Base-by-base conservation (phyloP, 192 early-diverging fungal species). In the Entomortierella lignicola region DNA sequence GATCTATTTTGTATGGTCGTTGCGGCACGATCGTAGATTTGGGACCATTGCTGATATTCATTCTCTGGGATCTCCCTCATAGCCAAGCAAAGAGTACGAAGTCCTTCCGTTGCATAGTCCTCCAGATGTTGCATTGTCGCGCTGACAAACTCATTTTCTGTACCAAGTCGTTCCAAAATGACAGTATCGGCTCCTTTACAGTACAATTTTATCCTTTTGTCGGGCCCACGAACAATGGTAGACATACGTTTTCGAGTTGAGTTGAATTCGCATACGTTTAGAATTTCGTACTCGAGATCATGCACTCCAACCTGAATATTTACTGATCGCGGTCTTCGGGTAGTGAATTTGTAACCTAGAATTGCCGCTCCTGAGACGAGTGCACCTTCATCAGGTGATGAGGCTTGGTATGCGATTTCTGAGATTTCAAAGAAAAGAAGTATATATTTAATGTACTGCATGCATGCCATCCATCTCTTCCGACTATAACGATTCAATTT, bases 181-280 rank as follows among this genome's bases (percentile, higher is more conserved):
- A 98, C 97, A 1, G 96, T 98, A 73, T 99, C 98, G 7, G 98
- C 98, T 42, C 98, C 98, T 74, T 99, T 99, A 79, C 94, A 94
- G 88, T 94, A 99, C 39, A 99, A 72, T 71, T 94, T 93, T 44
- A 94, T 91, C 37, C 84, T 86, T 12, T 94, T 95, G 44, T 97
- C 93, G 2, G 97, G 94, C 15, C 89, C 88, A 13, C 96, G 91
- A 29, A 98, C 88, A 37, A 99, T 83, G 6, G 94, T 93, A 8
- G 94, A 96, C 98, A 99, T 99, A 61, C 98, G 89, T 81, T 99
- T 99, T 41, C 98, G 89, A n/a, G 96, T 98, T 47, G 94, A 96
- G 81, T 99, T 98, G 88, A 99, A 99, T 85, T 99, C 98, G 83
- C 95, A 96, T 66, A 98, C 92, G 63, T 96, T 95, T 20, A 99